A percentile compares a stretch with the other conserved stretches of the same genome.
Evolutionary conservation across 2,329 filamentous ascomycete genomes (phyloP).

Genomic region (Fusarium sp.): DNA sequence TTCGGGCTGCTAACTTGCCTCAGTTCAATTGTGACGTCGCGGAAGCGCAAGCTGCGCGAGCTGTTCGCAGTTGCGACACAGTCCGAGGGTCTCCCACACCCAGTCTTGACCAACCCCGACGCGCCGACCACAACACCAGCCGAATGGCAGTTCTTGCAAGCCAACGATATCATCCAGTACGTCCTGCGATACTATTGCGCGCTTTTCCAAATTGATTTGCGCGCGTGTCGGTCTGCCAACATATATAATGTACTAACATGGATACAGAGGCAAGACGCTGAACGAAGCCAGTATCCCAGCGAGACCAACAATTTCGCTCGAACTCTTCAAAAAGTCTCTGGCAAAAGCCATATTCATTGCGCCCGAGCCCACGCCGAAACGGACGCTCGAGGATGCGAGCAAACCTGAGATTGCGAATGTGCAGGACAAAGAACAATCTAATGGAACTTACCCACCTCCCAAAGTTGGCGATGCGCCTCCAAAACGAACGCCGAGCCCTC

Average conservation of each 20-base stretch:
- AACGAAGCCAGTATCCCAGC: conserved; percentile 64
- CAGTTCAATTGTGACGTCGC: conserved; percentile 80
- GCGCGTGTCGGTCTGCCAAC: conserved; percentile 29
- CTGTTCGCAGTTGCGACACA: conserved; percentile 83
- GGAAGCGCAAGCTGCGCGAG: conserved; percentile 91
- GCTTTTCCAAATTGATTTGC: conserved; percentile 20
- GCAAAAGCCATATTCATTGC: conserved; percentile 42
- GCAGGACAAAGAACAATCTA: conserved; percentile 20
- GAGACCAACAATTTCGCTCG: conserved; percentile 57
- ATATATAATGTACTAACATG: conserved; percentile 36
- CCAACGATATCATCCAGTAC: conserved; percentile 69
- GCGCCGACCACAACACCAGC: conserved; percentile 61
- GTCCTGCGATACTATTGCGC: conserved; percentile 46
- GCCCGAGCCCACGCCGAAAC: conserved; percentile 18
- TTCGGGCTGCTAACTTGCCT: conserved; percentile 55
- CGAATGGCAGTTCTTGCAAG: conserved; percentile 66
- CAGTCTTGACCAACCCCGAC: conserved; percentile 66
- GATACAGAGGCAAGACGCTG: conserved; percentile 53
- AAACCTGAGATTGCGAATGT: conserved; percentile 7
- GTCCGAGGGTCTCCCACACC: conserved; percentile 68
- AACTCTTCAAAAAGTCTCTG: conserved; percentile 53
- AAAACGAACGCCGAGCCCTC: conserved; percentile 20
- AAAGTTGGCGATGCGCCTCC: conserved; percentile 18
- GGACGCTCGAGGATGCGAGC: conserved; percentile 13
- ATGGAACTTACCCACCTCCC: conserved; percentile 12